A percentile compares a stretch with the other conserved stretches of the same genome.
These are phyloP conservation scores for Cephaloascus albidus DNA, from an alignment of 805 yeast species.

Conservation along the genomic window DNA sequence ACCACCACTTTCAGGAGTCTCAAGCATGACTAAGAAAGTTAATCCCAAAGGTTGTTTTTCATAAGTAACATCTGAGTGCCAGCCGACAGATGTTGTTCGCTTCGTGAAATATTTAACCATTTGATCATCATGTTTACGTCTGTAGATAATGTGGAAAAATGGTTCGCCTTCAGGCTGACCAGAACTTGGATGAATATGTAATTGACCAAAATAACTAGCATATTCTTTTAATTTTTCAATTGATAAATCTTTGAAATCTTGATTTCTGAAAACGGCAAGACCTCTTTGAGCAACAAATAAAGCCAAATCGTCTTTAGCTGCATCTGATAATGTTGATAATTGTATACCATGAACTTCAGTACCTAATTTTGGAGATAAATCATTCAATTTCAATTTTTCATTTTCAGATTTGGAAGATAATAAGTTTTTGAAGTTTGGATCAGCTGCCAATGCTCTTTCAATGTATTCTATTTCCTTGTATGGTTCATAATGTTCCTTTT, in stretches of 20 bases:
- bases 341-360: conserved; percentile 26
- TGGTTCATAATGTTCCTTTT: conserved; percentile 3
- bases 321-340: conserved; percentile 14
- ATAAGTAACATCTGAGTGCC: conserved; percentile 28
- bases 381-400: conserved; percentile 1
- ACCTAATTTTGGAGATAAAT: conserved; percentile 28
- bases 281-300: conserved; percentile 29
- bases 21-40: conserved; percentile 22
- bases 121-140: conserved; percentile 3
- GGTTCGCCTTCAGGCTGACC: conserved; percentile 41
- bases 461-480: background rate
- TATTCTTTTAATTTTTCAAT: conserved; percentile 12
- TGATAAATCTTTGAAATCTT: conserved; percentile 18
- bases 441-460: background rate
- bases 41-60: conserved; percentile 25
- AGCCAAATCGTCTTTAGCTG: background rate
- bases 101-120: background rate
- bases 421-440: background rate
- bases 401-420: background rate
- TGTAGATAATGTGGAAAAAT: conserved; percentile 24
- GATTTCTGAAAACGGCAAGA: conserved; percentile 31
- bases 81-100: conserved; percentile 9
- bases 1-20: conserved; percentile 53
- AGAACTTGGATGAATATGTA: conserved; percentile 35
- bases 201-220: conserved; percentile 29